A percentile compares a stretch with the other conserved stretches of the same genome.
These are phyloP conservation scores for Pleoardoris graminearum DNA, from an alignment of 2,329 filamentous ascomycete genomes.

Conservation along the genomic window DNA sequence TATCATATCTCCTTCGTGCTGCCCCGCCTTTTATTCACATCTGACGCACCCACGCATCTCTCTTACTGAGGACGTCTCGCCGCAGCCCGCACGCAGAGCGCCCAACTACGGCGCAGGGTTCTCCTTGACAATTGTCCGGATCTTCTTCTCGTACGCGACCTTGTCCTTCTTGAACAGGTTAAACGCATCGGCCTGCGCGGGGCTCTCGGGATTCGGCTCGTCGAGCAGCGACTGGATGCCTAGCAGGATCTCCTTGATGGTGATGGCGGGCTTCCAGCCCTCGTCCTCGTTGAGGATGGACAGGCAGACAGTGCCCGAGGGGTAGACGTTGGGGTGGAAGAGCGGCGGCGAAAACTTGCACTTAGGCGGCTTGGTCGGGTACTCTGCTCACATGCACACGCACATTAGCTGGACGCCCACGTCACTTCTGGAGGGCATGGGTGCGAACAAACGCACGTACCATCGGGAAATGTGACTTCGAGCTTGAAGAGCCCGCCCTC, in stretches of 20 bases:
- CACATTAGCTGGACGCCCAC: too few relatives aligned
- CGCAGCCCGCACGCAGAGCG: not conserved
- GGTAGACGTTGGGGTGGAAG: conserved; percentile 98
- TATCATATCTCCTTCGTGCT: too few relatives aligned
- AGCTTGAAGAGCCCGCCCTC: conserved; percentile 97
- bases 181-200: conserved; percentile 95
- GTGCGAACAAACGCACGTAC: conserved; percentile 50
- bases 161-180: conserved; percentile 94
- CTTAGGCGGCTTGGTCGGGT: conserved; percentile 97
- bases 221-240: conserved; percentile 95
- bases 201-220: conserved; percentile 95
- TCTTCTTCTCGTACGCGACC: conserved; percentile 82
- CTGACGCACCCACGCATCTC: too few relatives aligned
- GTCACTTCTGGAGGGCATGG: not conserved
- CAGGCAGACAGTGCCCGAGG: conserved; percentile 94
- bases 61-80: too few relatives aligned
- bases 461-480: conserved; percentile 89
- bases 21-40: not conserved
- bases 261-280: conserved; percentile 97
- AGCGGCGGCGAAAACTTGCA: conserved; percentile 97
- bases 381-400: conserved; percentile 68
- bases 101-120: conserved; percentile 71
- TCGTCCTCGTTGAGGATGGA: conserved; percentile 98
- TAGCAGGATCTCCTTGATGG: conserved; percentile 94
- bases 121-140: conserved; percentile 83